phyloP scores from a whole-genome alignment of 106 monocot genomes.

The Agapanthus africanus region DNA sequence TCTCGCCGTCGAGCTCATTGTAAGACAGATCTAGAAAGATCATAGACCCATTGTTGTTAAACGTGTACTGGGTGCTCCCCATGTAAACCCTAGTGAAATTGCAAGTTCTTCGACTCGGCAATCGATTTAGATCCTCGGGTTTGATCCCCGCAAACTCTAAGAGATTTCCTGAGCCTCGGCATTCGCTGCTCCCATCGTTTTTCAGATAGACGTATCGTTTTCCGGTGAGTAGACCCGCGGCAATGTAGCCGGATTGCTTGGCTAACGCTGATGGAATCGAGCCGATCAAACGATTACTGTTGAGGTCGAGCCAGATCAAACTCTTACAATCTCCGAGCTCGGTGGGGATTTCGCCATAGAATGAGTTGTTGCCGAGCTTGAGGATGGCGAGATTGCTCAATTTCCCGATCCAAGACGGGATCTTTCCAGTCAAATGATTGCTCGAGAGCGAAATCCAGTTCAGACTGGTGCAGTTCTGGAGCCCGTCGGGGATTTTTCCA shows the following conservation, averaged over 20 bases:
- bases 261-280: slow-evolving; percentile 47
- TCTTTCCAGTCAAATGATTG: slow-evolving; percentile 55
- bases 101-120: slow-evolving; percentile 53
- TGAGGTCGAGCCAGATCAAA: slow-evolving; percentile 81
- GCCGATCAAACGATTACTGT: slow-evolving; percentile 63
- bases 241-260: slow-evolving; percentile 70
- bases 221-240: slow-evolving; percentile 63
- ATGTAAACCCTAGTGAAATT: slow-evolving; percentile 84
- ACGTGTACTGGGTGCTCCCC: slow-evolving; percentile 77
- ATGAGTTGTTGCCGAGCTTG: slow-evolving; percentile 86
- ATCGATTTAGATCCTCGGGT: slow-evolving; percentile 40
- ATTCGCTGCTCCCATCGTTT: slow-evolving; percentile 64
- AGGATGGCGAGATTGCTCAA: slow-evolving; percentile 65
- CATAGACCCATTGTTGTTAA: slow-evolving; percentile 92
- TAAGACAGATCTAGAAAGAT: slow-evolving; percentile 88
- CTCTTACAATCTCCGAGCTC: slow-evolving; percentile 90
- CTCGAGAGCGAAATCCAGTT: slow-evolving; percentile 88
- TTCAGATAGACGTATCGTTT: slow-evolving; percentile 69
- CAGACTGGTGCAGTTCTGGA: slow-evolving; percentile 44
- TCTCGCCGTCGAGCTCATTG: slow-evolving; percentile 49
- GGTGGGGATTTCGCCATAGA: slow-evolving; percentile 67
- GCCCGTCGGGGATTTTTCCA: slow-evolving; percentile 44
- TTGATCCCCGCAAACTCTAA: slow-evolving; percentile 84
- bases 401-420: slow-evolving; percentile 64
- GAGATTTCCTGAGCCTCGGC: slow-evolving; percentile 69